Evolutionary conservation across 306 rosid species (phyloP).

Genomic region (Dryas octopetala): DNA sequence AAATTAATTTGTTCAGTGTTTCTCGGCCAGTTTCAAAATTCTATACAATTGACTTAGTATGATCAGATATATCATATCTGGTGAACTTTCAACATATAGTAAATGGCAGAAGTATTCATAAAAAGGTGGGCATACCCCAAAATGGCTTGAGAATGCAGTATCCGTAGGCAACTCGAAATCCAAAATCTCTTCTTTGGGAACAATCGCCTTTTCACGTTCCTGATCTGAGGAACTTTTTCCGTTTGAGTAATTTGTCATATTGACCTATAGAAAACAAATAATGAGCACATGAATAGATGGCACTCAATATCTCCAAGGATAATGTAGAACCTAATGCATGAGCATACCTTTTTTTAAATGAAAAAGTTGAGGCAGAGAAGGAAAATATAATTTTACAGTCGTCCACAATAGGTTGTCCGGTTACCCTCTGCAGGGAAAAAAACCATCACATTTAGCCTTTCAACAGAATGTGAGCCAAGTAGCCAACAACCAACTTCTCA

Average conservation of each 20-base stretch:
- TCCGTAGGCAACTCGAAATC: constrained; percentile 51
- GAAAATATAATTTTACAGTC: background rate
- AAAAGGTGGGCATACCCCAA: constrained; percentile 53
- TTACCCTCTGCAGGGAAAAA: constrained; percentile 2
- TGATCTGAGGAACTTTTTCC: constrained; percentile 27
- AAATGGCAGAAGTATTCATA: background rate
- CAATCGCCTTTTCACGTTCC: constrained; percentile 38
- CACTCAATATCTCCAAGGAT: constrained; percentile 3
- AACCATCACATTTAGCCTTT: background rate
- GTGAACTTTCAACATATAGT: background rate
- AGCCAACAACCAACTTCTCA: background rate
- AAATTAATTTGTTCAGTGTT: background rate
- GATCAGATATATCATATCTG: background rate
- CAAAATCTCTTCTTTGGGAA: constrained; percentile 66
- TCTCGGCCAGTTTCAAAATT: background rate
- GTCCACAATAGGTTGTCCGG: constrained; percentile 1
- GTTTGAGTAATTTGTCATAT: constrained; percentile 38
- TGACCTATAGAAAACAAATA: constrained; percentile 31
- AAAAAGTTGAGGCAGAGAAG: background rate
- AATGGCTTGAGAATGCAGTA: constrained; percentile 36
- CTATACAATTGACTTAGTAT: background rate
- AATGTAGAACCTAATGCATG: background rate
- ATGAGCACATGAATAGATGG: background rate
- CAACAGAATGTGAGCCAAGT: background rate
- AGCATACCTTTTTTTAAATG: constrained; percentile 23